A percentile compares a stretch with the other conserved stretches of the same genome.
Evolutionary conservation across 352 stramenopile genomes (phyloP).

Genomic region (Blastocystis sp.): DNA sequence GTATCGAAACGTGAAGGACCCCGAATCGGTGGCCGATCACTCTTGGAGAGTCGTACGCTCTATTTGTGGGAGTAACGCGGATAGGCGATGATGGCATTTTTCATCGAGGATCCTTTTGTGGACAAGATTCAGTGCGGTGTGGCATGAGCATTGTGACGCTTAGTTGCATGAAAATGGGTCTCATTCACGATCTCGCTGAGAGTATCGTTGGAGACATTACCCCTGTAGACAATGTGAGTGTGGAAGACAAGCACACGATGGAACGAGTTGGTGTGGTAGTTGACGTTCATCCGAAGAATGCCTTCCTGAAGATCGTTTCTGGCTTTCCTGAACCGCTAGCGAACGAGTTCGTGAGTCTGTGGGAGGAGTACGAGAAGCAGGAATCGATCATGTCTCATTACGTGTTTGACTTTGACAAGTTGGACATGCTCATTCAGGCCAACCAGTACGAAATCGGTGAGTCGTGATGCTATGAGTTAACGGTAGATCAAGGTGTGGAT

Average conservation of each 20-base stretch:
- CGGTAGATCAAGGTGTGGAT: constrained; percentile 37
- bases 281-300: constrained; percentile 26
- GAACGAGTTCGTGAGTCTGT: constrained; percentile 81
- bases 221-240: constrained; percentile 85
- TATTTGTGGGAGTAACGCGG: constrained; percentile 78
- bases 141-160: constrained; percentile 20
- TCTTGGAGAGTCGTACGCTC: constrained; percentile 87
- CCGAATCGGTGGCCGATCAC: constrained; percentile 90
- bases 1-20: constrained; percentile 84
- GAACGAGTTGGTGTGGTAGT: constrained; percentile 78
- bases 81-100: constrained; percentile 71
- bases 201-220: constrained; percentile 90
- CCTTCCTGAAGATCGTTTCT: constrained; percentile 77
- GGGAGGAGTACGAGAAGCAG: constrained; percentile 84
- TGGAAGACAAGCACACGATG: constrained; percentile 86
- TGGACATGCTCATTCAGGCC: constrained; percentile 92
- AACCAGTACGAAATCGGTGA: constrained; percentile 88
- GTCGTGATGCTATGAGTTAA: not conserved
- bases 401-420: constrained; percentile 92
- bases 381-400: constrained; percentile 83
- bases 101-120: constrained; percentile 65
- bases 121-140: constrained; percentile 47
- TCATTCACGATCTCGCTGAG: constrained; percentile 90
- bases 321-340: constrained; percentile 74
- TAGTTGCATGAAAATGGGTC: constrained; percentile 84